Percentiles rank a stretch among this genome's conserved stretches.
These are phyloP conservation scores for Aureobasidium leucospermi DNA, from an alignment of 2,329 filamentous ascomycete genomes.

Conservation along the genomic window DNA sequence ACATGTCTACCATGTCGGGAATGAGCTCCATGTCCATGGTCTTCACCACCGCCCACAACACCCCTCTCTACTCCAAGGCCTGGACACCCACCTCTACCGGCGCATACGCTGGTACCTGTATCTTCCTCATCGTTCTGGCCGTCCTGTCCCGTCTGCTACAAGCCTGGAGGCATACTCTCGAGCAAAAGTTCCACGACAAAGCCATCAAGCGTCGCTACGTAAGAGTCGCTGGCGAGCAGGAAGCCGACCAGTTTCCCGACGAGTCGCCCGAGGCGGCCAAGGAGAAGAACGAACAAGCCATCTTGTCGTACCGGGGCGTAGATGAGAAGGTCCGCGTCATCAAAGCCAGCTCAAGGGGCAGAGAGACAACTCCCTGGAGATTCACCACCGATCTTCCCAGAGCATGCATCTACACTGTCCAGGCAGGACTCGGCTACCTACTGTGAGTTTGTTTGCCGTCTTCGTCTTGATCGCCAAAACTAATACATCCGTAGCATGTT, in stretches of 20 bases:
- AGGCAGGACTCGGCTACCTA: conserved; percentile 73
- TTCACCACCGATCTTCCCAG: conserved; percentile 71
- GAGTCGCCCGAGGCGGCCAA: conserved; percentile 15
- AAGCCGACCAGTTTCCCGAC: conserved; percentile 13
- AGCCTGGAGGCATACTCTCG: conserved; percentile 56
- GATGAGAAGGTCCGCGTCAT: conserved; percentile 76
- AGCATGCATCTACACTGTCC: conserved; percentile 61
- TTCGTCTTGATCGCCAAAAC: conserved; percentile 17
- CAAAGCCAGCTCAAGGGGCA: conserved; percentile 44
- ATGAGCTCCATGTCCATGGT: conserved; percentile 44
- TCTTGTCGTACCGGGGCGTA: conserved; percentile 66
- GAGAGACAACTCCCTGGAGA: conserved; percentile 62
- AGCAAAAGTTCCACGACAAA: conserved; percentile 62
- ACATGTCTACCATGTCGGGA: conserved; percentile 16
- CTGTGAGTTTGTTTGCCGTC: conserved; percentile 55
- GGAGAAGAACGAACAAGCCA: conserved; percentile 53
- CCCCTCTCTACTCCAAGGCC: conserved; percentile 56
- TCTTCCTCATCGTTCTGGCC: conserved; percentile 77
- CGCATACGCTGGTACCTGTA: conserved; percentile 79
- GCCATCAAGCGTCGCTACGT: conserved; percentile 73
- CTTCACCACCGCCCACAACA: conserved; percentile 59
- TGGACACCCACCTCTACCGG: conserved; percentile 69
- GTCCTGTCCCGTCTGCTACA: conserved; percentile 62
- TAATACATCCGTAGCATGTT: conserved; percentile 61
- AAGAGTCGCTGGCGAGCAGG: conserved; percentile 58